Percentiles rank a stretch among this genome's conserved stretches.
Evolutionary conservation across 2,329 filamentous ascomycete genomes (phyloP).

Genomic region (Hypoxylon sp.): DNA sequence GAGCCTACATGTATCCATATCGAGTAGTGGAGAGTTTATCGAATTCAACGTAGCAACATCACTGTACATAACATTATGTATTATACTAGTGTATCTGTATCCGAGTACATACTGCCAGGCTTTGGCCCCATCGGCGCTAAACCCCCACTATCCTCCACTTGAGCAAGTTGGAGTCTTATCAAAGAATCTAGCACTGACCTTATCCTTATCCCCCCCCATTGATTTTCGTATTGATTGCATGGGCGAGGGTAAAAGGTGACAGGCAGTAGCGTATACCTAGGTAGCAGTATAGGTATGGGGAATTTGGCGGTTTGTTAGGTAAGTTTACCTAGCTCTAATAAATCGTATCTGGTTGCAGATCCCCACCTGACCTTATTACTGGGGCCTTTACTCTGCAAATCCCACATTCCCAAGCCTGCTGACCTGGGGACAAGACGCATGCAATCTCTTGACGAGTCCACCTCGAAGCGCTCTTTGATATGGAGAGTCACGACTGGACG

Average conservation of each 20-base stretch:
- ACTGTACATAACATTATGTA: neutral
- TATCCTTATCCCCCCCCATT: neutral
- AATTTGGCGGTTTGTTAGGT: slow-evolving; percentile 13
- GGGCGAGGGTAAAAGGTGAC: neutral
- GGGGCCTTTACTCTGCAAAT: slow-evolving; percentile 13
- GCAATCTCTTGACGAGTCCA: slow-evolving; percentile 13
- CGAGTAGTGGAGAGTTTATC: neutral
- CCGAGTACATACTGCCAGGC: neutral
- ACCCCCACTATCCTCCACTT: slow-evolving; percentile 6
- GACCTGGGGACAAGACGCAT: slow-evolving; percentile 25
- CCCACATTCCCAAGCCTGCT: slow-evolving; percentile 26
- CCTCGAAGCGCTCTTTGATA: slow-evolving; percentile 3
- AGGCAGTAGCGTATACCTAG: neutral
- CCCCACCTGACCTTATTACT: slow-evolving; percentile 35
- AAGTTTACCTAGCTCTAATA: neutral
- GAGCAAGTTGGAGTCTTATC: slow-evolving; percentile 3
- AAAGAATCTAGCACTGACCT: neutral
- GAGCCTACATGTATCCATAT: neutral
- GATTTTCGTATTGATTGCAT: neutral
- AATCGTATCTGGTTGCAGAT: slow-evolving; percentile 25
- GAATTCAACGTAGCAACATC: too few relatives aligned
- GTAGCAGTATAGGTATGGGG: neutral
- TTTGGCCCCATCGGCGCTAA: neutral
- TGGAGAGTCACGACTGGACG: neutral
- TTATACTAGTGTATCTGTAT: neutral